Percentiles rank a stretch among this genome's conserved stretches.
Conservation (phyloP, 345 rosid genomes). For the Linum usitatissimum region DNA sequence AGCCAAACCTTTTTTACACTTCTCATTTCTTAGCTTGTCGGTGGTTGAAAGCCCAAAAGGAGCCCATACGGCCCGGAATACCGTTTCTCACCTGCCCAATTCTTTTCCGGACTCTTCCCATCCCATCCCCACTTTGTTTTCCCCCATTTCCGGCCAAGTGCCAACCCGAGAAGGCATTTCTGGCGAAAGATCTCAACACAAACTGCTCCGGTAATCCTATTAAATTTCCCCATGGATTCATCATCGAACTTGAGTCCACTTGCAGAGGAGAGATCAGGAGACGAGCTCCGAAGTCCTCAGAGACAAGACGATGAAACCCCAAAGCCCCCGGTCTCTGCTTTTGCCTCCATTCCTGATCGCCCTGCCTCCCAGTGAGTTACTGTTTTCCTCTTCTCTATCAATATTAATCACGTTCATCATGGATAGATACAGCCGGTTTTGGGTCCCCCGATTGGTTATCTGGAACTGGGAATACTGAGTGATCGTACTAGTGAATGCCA, state of each 20-base stretch:
- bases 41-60: too few species aligned
- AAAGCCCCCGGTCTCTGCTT: not conserved
- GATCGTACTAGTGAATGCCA: not conserved
- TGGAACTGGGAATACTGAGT: not conserved
- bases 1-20: too few species aligned
- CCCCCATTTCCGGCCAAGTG: too few species aligned
- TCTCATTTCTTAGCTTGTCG: too few species aligned
- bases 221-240: not conserved
- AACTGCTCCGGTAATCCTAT: not conserved
- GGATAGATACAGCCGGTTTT: not conserved
- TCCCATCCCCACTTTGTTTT: too few species aligned
- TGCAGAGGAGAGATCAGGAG: slow-evolving; percentile 2
- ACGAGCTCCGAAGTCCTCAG: not conserved
- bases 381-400: not conserved
- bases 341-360: slow-evolving; percentile 8
- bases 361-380: slow-evolving; percentile 8
- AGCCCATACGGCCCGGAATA: too few species aligned
- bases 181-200: not conserved
- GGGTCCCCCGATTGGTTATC: not conserved
- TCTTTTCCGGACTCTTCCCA: too few species aligned
- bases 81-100: too few species aligned
- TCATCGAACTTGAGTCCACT: not conserved
- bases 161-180: not conserved
- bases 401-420: not conserved
- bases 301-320: not conserved